These are phyloP conservation scores for Monotropa hypopitys DNA, from an alignment of 179 eudicot species.

Conservation along the genomic window DNA sequence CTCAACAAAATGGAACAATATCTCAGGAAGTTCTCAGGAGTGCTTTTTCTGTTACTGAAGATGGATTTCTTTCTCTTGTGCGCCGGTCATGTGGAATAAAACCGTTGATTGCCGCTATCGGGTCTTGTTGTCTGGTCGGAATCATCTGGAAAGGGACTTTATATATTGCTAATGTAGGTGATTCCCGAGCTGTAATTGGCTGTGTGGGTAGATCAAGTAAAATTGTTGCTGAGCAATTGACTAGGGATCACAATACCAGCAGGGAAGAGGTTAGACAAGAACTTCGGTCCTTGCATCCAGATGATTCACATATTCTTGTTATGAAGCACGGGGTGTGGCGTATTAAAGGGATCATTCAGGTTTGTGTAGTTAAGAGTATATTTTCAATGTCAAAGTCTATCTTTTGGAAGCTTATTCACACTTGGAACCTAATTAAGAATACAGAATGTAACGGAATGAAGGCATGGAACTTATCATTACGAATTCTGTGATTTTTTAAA, in stretches of 20 bases:
- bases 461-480: neutral
- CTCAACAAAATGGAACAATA: constrained; percentile 21
- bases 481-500: neutral
- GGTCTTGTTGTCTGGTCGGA: constrained; percentile 72
- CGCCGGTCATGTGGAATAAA: constrained; percentile 18
- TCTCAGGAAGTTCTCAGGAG: constrained; percentile 31
- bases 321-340: constrained; percentile 54
- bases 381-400: neutral
- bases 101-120: constrained; percentile 46
- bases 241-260: constrained; percentile 55
- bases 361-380: constrained; percentile 8
- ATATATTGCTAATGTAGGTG: constrained; percentile 58
- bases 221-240: constrained; percentile 49
- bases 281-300: constrained; percentile 36
- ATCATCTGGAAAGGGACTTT: constrained; percentile 37
- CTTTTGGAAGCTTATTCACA: neutral
- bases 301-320: constrained; percentile 44
- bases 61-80: constrained; percentile 48
- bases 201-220: constrained; percentile 20
- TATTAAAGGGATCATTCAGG: constrained; percentile 75
- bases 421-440: neutral
- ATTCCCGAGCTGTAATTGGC: constrained; percentile 66
- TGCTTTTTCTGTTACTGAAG: constrained; percentile 50
- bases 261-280: constrained; percentile 49
- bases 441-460: neutral